Evolutionary conservation across 1,284 basidiomycete genomes (phyloP).

Genomic region (Ceratobasidium sp.): DNA sequence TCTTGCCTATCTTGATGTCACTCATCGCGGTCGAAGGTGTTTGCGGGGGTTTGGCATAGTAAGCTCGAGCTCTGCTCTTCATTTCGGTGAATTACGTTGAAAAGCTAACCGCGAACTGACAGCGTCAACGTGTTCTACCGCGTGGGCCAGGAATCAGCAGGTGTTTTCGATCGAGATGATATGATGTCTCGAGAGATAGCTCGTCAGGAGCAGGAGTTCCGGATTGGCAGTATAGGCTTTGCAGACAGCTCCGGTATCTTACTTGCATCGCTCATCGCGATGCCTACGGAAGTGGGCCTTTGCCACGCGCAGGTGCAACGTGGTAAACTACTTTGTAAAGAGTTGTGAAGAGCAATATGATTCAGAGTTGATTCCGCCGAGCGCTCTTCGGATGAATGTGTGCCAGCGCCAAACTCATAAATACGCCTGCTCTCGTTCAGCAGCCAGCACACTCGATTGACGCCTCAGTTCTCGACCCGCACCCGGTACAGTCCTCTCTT

Average conservation of each 20-base stretch:
- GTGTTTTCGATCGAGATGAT: conserved; percentile 64
- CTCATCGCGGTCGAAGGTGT: conserved; percentile 88
- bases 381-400: not conserved
- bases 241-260: conserved; percentile 84
- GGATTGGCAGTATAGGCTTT: conserved; percentile 89
- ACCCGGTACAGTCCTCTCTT: not conserved
- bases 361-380: conserved; percentile 7
- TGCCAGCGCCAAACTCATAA: not conserved
- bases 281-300: conserved; percentile 86
- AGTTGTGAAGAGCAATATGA: conserved; percentile 63
- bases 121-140: conserved; percentile 92
- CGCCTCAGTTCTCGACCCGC: not conserved
- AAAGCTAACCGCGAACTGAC: conserved; percentile 16
- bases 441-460: not conserved
- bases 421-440: not conserved
- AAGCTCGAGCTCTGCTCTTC: conserved; percentile 56
- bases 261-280: conserved; percentile 80
- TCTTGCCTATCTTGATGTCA: conserved; percentile 75
- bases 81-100: not conserved
- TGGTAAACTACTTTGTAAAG: conserved; percentile 80
- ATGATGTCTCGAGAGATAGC: conserved; percentile 51
- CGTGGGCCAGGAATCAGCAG: conserved; percentile 76
- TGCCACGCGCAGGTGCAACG: conserved; percentile 80
- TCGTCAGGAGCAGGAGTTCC: conserved; percentile 81
- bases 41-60: conserved; percentile 95